Evolutionary conservation across 2,329 filamentous ascomycete species (phyloP), one percentile per base, ranked within the genome.

Genomic region (Alternaria sp.): DNA sequence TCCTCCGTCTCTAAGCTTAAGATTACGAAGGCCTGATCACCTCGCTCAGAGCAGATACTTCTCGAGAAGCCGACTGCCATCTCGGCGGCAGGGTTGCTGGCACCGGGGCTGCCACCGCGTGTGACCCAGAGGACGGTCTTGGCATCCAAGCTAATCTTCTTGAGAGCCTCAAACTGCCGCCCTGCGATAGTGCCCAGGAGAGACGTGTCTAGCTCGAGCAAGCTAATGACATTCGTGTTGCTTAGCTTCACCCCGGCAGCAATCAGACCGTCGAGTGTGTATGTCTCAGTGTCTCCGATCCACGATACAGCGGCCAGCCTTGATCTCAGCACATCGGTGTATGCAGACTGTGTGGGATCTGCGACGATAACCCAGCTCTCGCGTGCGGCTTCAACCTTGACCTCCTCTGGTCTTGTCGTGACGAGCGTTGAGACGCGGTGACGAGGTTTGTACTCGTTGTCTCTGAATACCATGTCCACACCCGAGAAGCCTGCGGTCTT

Each of bases 1-100:
- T 64, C 34, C 2, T 43, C 22, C 3, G 48, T 51, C 12, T 64
- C 64, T 40, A 66, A 52, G n/a, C 56, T 54, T 6, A 66, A 41
- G 9, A 49, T 66, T 9, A 62, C 34, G 9, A 66, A 63, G 6
- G 58, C 48, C 18, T 40, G 32, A 5, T 59, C 30, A 27, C 50
- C 52, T 4, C 58, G 50, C 44, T 66, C 63, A 5, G 60, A 61
- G 34, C 61, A 57, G 5, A 66, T 48, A 27, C 60, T 62, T 41
- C 63, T 54, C 32, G 57, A 58, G 40, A 66, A 51, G 11, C 63
- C 63, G 18, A 58, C 54, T 28, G 52, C 52, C 61, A 66, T 64
- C 28, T 64, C 57, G 11, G 56, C 54, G 18, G 57, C 54, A 5
- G 64, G 62, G 28, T 54, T 58, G 0, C 30, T 18, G 11, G 58